Evolutionary conservation across 352 stramenopile genomes (phyloP).

Genomic region (Phytophthora sp.): DNA sequence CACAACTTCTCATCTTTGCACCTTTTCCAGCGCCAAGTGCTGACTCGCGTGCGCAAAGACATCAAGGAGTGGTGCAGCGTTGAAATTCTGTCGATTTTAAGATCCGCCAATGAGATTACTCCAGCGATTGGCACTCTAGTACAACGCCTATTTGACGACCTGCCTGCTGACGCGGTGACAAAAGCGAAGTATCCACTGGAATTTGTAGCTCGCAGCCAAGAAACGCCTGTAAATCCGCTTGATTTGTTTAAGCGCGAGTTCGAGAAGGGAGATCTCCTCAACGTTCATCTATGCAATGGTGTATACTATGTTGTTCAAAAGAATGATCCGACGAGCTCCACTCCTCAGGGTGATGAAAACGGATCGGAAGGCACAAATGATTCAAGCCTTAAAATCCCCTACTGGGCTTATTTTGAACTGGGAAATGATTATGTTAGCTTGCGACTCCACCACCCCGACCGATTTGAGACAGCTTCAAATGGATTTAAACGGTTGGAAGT

Average conservation of each 20-base stretch:
- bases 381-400: constrained; percentile 58
- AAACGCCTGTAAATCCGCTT: constrained; percentile 58
- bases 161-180: constrained; percentile 62
- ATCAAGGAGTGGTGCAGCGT: constrained; percentile 89
- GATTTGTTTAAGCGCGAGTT: constrained; percentile 75
- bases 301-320: constrained; percentile 78
- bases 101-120: constrained; percentile 66
- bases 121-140: constrained; percentile 69
- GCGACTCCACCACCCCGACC: constrained; percentile 66
- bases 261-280: constrained; percentile 42
- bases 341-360: no score
- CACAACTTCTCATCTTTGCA: constrained; percentile 69
- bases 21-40: constrained; percentile 75
- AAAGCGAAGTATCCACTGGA: constrained; percentile 72
- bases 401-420: constrained; percentile 83
- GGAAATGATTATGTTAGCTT: constrained; percentile 55
- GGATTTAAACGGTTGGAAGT: constrained; percentile 62
- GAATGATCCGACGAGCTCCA: no score
- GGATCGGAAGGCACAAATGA: not conserved
- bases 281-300: constrained; percentile 58
- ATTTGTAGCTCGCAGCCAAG: constrained; percentile 72
- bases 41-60: constrained; percentile 67
- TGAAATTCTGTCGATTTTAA: constrained; percentile 82
- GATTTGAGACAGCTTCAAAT: constrained; percentile 16
- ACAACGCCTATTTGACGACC: constrained; percentile 74